Evolutionary conservation across 164 flowering plant genomes (phyloP).

Genomic region (Berberis thunbergii): DNA sequence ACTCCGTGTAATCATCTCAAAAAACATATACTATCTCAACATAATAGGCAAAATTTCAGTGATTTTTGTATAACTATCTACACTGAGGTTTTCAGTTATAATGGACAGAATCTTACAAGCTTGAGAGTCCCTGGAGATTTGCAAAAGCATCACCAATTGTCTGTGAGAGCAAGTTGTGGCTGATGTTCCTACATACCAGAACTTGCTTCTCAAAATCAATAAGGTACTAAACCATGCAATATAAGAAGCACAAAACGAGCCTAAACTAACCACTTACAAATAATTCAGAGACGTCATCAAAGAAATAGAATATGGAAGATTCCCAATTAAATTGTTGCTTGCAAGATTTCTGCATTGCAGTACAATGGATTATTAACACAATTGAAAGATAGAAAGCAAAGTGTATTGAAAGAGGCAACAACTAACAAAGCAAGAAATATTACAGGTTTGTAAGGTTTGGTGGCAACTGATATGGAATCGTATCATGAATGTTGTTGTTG

Average conservation of each 20-base stretch:
- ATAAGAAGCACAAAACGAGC: constrained; percentile 8
- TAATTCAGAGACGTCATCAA: constrained; percentile 53
- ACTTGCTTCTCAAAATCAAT: neutral
- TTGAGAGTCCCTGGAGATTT: constrained; percentile 36
- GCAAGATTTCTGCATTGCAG: constrained; percentile 71
- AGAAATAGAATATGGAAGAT: constrained; percentile 77
- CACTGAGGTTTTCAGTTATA: neutral
- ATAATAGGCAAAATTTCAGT: no score
- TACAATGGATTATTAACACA: constrained; percentile 6
- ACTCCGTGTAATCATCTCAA: no score
- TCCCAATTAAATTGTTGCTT: constrained; percentile 66
- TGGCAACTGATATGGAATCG: constrained; percentile 83
- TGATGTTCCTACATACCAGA: constrained; percentile 56
- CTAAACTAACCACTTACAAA: constrained; percentile 40
- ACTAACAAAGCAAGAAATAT: constrained; percentile 10
- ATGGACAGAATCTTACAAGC: constrained; percentile 47
- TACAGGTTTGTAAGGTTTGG: constrained; percentile 84
- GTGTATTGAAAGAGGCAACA: constrained; percentile 3
- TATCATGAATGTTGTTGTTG: constrained; percentile 64
- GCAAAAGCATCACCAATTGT: constrained; percentile 58
- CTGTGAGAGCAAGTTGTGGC: constrained; percentile 54
- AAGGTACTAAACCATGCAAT: neutral
- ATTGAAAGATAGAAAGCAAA: constrained; percentile 3
- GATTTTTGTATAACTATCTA: no score
- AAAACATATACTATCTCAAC: no score